A percentile compares a stretch with the other conserved stretches of the same genome.
Evolutionary conservation across 148 eudicot genomes (phyloP).

Genomic region (Silene latifolia): DNA sequence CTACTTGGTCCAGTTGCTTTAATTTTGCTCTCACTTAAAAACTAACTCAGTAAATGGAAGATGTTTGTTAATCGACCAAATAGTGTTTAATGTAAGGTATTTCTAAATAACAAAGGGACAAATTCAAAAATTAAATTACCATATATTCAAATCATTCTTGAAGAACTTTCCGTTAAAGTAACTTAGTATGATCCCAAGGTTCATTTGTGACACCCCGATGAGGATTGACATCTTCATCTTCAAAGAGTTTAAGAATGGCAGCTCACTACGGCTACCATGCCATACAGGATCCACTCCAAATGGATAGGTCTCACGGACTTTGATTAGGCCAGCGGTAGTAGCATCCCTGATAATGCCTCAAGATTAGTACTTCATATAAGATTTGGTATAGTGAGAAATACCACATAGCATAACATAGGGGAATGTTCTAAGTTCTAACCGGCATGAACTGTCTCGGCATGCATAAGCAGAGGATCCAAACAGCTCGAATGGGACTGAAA

Average conservation of each 20-base stretch:
- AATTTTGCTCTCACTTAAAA: not conserved
- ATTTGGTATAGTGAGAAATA: not conserved
- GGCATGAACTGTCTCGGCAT: constrained; percentile 71
- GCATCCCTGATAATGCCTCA: constrained; percentile 55
- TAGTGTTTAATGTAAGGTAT: not conserved
- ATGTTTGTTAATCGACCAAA: not conserved
- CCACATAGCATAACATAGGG: constrained; percentile 5
- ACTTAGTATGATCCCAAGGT: constrained; percentile 76
- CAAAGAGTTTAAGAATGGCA: constrained; percentile 79
- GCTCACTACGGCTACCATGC: constrained; percentile 88
- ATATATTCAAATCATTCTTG: constrained; percentile 52
- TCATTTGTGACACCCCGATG: constrained; percentile 83
- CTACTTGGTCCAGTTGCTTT: not conserved
- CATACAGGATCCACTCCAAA: constrained; percentile 93
- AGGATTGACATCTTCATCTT: constrained; percentile 97
- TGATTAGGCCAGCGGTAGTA: constrained; percentile 55
- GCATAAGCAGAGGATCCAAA: constrained; percentile 80
- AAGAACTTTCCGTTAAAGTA: constrained; percentile 75
- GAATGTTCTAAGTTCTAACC: constrained; percentile 41
- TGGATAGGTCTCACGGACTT: constrained; percentile 73
- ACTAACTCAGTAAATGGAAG: not conserved
- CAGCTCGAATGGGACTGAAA: constrained; percentile 84
- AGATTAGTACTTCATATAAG: not conserved
- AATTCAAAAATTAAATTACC: constrained; percentile 39
- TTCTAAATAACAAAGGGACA: not conserved